These are phyloP conservation scores for Picea abies DNA, from an alignment of 83 land plant species.

Conservation along the genomic window DNA sequence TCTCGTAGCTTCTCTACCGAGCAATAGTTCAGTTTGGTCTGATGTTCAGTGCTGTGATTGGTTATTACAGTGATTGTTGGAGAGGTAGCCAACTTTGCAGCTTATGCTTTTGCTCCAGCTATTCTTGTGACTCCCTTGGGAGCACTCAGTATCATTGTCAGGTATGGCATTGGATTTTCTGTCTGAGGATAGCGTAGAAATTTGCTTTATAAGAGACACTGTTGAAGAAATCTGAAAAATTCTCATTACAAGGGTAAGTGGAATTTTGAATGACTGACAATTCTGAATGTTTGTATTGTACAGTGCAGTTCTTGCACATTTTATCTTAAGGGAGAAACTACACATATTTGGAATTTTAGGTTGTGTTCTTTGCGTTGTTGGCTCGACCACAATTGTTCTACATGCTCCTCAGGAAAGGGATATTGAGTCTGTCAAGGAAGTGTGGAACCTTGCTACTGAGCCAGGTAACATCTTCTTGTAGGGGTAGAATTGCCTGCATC, in stretches of 20 bases:
- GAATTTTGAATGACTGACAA: conserved; percentile 1
- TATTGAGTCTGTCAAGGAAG: conserved; percentile 69
- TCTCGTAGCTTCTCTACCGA: background rate
- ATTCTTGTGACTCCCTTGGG: conserved; percentile 86
- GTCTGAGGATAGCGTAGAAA: background rate
- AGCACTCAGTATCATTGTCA: conserved; percentile 77
- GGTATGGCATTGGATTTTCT: conserved; percentile 24
- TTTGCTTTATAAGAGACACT: background rate
- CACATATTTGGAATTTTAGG: conserved; percentile 70
- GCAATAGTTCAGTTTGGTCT: background rate
- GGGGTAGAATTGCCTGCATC: background rate
- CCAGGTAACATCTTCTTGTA: conserved; percentile 41
- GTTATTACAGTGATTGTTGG: conserved; percentile 70
- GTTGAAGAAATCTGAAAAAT: background rate
- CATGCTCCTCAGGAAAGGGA: conserved; percentile 77
- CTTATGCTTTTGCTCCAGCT: conserved; percentile 89
- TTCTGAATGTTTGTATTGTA: conserved; percentile 17
- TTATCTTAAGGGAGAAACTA: conserved; percentile 68
- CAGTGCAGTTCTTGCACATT: conserved; percentile 84
- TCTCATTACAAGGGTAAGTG: background rate
- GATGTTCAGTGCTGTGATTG: background rate
- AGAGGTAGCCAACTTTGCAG: conserved; percentile 77
- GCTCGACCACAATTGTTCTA: conserved; percentile 75
- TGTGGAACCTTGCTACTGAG: conserved; percentile 78
- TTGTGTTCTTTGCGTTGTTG: conserved; percentile 77